Base-by-base conservation (phyloP, 805 yeast species). In the Sugiyamaella americana region DNA sequence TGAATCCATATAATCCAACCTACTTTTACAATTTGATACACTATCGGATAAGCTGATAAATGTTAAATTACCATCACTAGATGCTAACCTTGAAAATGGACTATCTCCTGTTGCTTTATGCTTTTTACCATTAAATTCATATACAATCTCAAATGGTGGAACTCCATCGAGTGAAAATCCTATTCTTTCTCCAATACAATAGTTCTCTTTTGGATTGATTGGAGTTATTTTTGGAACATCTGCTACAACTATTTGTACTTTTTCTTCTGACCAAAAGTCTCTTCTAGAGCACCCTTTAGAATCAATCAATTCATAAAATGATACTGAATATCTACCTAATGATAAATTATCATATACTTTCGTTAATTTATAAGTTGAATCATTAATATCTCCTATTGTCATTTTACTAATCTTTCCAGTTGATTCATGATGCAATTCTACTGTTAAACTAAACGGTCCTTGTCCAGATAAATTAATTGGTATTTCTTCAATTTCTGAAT, bases 171-270 rank as follows among this genome's bases (percentile, higher is more conserved):
- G 64, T 51, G 82, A 76, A 60, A 86, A 86, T 1, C 83, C 73
- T 21, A 93, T 77, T 50, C 84, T 83, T 51, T 91, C 98, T 8
- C 98, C 99, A 22, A 91, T 95, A 74, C 99, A 93, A 58, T 80
- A 83, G 57, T 83, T 76, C 2, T 59, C 50, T 20, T 63, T 60
- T 5, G 73, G 58, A 39, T 69, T 70, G 6, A 73, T 58, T 47
- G 65, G 69, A 51, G 65, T 66, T 5, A 89, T 80, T 51, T 78
- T 74, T 5, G 97, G 96, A 6, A 81, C 80, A 54, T 85, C 89
- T 1, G 91, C 80, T 5, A 89, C 79, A 1, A 79, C 73, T 40
- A 89, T 71, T 13, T 71, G 65, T 21, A 76, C 72, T 42, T 66
- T 68, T 44, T 78, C 70, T n/a, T 65, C 58, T 6, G 56, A 63